Base-by-base conservation (phyloP, 805 yeast genomes). In the Wickerhamiella brachini region DNA sequence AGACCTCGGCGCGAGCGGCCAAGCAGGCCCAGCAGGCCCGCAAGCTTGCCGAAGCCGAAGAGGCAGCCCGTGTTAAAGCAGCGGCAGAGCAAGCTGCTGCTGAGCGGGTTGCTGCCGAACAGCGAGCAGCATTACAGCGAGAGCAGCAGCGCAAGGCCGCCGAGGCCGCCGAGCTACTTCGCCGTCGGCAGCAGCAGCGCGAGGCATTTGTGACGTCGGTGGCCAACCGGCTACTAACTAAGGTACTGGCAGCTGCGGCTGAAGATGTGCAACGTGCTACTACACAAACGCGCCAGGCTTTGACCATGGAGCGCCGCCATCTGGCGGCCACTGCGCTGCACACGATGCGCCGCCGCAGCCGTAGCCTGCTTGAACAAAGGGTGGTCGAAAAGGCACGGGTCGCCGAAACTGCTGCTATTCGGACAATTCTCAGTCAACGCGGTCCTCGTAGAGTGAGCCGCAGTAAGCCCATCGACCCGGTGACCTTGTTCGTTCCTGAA, bases 111-210 rank as follows among this genome's bases (percentile, higher is more conserved):
- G 34, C 15, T 15, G 34, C 34, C 34, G 34, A 29, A 15, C 34
- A 29, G 15, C 34, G 34, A 9, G 34, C 34, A 12, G 34, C 34
- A 3, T 3, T 9, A 15, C 20, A 24, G n/a, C 20, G 90, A 76
- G 54, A 98, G 98, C 54, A 34, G 42, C 51, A 23, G 15, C 44
- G 29, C 21, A 43, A 34, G 21, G 15, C 95, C 20, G 37, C 37
- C 20, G 47, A 31, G 6, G 22, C 20, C 8, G 47, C 47, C 26
- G 31, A 24, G 48, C 31, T 23, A 41, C 49, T 20, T 9, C 44
- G 26, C 20, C 26, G 26, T 5, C 48, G 46, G 6, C 12, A 22
- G 26, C 39, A 17, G 22, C 24, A 38, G 50, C 51, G 54, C 1
- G n/a, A 22, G 22, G 9, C n/a, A 2, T 51, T 49, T 20, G 54